These are phyloP conservation scores for Aureobasidium uvarum DNA, from an alignment of 2,329 filamentous ascomycete genomes.

Conservation along the genomic window DNA sequence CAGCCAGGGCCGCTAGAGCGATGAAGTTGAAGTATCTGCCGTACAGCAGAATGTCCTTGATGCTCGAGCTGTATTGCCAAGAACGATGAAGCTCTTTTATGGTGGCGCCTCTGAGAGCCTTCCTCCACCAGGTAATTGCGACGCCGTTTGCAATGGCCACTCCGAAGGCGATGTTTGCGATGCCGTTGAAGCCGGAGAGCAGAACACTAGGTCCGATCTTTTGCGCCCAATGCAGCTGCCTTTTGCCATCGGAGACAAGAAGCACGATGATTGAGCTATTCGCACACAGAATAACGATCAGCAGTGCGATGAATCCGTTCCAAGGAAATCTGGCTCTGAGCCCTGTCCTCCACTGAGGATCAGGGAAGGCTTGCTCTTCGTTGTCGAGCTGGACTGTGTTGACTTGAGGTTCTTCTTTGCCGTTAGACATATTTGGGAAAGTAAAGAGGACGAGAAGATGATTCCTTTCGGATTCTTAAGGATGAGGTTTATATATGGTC, in stretches of 20 bases:
- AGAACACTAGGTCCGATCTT: slow-evolving; percentile 32
- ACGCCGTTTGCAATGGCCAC: slow-evolving; percentile 34
- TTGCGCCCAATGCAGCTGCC: slow-evolving; percentile 28
- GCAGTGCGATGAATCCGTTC: slow-evolving; percentile 30
- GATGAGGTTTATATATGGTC: background rate
- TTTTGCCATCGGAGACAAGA: slow-evolving; percentile 27
- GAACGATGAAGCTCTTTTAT: slow-evolving; percentile 32
- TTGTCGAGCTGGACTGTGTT: background rate
- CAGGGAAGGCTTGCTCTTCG: slow-evolving; percentile 3
- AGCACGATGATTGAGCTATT: slow-evolving; percentile 29
- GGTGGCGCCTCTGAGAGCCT: slow-evolving; percentile 32
- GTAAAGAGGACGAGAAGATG: background rate
- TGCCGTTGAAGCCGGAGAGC: slow-evolving; percentile 30
- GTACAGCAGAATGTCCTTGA: slow-evolving; percentile 30
- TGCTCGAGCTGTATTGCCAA: slow-evolving; percentile 32
- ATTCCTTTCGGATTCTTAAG: background rate
- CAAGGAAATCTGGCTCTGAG: slow-evolving; percentile 28
- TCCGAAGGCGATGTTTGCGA: slow-evolving; percentile 30
- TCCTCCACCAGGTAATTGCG: slow-evolving; percentile 34
- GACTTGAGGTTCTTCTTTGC: background rate
- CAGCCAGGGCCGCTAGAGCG: slow-evolving; percentile 32
- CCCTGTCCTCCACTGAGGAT: slow-evolving; percentile 17
- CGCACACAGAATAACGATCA: slow-evolving; percentile 30
- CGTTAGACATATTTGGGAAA: background rate
- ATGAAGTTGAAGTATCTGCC: slow-evolving; percentile 35